Base-by-base conservation (phyloP, 495 filamentous ascomycete species). In the Immersiella caudata region DNA sequence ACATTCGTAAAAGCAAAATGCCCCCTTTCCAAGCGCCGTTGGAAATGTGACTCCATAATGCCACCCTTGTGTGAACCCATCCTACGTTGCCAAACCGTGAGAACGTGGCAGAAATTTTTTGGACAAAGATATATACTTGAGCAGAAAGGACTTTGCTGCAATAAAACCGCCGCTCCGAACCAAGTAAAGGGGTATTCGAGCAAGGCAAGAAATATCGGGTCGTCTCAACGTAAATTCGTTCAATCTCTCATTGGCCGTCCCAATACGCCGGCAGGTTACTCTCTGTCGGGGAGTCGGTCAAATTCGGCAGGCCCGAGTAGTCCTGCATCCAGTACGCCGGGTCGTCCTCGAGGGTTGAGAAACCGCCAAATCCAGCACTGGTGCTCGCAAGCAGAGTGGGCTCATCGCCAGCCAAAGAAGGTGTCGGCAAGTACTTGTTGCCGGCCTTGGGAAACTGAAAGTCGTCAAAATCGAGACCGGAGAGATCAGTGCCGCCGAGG, bases 401-500 rank as follows among this genome's bases (percentile, higher is more conserved):
- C 50, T 77, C 75, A 14, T 77, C 73, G 25, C 75, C 77, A 26
- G 78, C 69, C 24, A 78, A 70, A 0, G 81, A 75, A 16, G 76
- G 70, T 6, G 71, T 74, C 18, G 75, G 73, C 60, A 83, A 67
- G 64, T 80, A 78, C 66, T 81, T 82, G 76, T 73, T 78, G 36
- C 73, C 65, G 4, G 71, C 83, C 76, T 90, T 85, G 74, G 87
- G 87, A 70, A 74, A 75, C 55, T 62, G 64, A 58, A 69, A 70
- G 51, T 89, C 85, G 62, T 89, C 87, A 60, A 88, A 86, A 69
- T 87, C 87, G 66, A 89, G 80, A 56, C 79, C 83, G n/a, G 82
- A 79, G 12, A 89, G 73, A 64, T 88, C 86, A 69, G 79, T 82
- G 40, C 79, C 81, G 56, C 83, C 80, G 60, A 88, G 75, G 46